Percentiles rank a stretch among this genome's conserved stretches.
These are phyloP conservation scores for Talinum fruticosum DNA, from an alignment of 148 eudicot species.

Conservation along the genomic window DNA sequence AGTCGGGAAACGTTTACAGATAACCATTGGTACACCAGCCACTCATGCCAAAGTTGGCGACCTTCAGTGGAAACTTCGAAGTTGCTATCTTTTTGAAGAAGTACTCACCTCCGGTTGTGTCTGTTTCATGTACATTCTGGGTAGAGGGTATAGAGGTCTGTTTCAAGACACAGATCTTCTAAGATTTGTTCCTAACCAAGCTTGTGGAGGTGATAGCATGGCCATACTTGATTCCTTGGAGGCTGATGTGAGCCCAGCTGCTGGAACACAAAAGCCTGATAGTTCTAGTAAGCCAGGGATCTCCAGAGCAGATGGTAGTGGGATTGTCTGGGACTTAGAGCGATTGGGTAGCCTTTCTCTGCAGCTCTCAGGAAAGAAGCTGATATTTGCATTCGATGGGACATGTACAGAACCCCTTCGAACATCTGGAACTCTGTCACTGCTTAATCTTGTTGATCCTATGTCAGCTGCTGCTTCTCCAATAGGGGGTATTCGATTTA, in stretches of 20 bases:
- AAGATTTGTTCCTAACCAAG: conserved; percentile 92
- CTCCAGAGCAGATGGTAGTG: conserved; percentile 79
- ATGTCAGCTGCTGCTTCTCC: conserved; percentile 96
- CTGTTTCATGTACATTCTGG: conserved; percentile 96
- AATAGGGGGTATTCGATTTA: conserved; percentile 64
- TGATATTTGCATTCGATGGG: conserved; percentile 98
- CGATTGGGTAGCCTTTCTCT: conserved; percentile 81
- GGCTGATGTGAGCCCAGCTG: conserved; percentile 55
- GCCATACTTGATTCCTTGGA: conserved; percentile 94
- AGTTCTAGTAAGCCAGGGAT: conserved; percentile 55
- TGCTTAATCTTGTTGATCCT: conserved; percentile 98
- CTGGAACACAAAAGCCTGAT: conserved; percentile 68
- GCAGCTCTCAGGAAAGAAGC: conserved; percentile 88
- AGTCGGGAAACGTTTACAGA: conserved; percentile 84
- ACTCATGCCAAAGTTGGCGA: conserved; percentile 66
- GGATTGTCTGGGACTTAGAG: conserved; percentile 96
- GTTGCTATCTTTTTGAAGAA: conserved; percentile 97
- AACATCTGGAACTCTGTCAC: conserved; percentile 72
- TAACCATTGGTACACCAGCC: conserved; percentile 86
- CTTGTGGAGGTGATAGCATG: conserved; percentile 98
- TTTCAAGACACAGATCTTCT: conserved; percentile 89
- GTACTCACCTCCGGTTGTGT: conserved; percentile 85
- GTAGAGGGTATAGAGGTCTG: conserved; percentile 98
- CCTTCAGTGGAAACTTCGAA: conserved; percentile 86
- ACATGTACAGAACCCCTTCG: conserved; percentile 74